Base-by-base conservation (phyloP, 148 eudicot species). In the Amaranthus hypochondriacus region DNA sequence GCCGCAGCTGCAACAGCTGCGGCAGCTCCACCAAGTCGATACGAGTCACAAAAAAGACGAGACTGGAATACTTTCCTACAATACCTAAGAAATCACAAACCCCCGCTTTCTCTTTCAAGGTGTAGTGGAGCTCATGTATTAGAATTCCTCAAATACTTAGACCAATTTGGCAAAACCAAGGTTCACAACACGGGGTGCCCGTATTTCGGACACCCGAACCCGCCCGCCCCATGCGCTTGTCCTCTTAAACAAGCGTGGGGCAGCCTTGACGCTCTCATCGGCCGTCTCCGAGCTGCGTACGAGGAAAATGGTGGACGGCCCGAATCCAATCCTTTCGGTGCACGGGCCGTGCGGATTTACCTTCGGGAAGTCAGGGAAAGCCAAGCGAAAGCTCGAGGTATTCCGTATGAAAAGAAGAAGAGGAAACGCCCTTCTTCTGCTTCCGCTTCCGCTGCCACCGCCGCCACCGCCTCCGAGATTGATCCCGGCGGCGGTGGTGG, bases 121-220 rank as follows among this genome's bases (percentile, higher is more conserved):
- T 89, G 93, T 73, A 89, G 93, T 61, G 93, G 93, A 10, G 93
- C 93, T 39, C 93, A 89, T 81, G 93, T 89, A 21, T 79, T 87
- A 14, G 93, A 89, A 71, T 89, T 89, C 73, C 81, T 89, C 47
- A 89, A 89, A 73, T 89, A 89, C 60, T 68, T 89, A 1, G 93
- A 89, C 79, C 93, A 89, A 76, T 89, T 89, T 64, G 93, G 93
- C 8, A 89, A 89, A 80, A 89, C 93, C 12, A 89, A 89, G 70
- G 90, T 89, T 72, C 93, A 89, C 79, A 72, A 69, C 75, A 43
- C 72, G 3, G 89, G 81, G 6, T 89, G 93, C 71, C 90, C 89
- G 0, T 85, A 81, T 70, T 89, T 80, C 71, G 93, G 93, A 4
- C 82, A 81, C 70, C 93, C 90, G 0, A 81, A 81, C 68, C 93